Conservation (phyloP, 441 rosid genomes). For the Daphne laureola region DNA sequence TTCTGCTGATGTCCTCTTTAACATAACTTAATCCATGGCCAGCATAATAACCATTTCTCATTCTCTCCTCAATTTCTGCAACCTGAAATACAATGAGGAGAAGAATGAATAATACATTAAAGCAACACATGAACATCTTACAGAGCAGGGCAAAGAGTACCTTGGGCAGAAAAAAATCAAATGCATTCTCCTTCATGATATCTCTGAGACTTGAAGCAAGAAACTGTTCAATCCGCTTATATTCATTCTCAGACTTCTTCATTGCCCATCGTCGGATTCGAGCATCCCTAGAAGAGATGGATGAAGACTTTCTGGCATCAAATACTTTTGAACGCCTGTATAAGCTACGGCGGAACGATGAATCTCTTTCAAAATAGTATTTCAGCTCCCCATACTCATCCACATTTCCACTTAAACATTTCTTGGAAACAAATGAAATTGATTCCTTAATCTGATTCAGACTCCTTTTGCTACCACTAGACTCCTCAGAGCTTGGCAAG, state of each 20-base stretch:
- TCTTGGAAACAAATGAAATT: constrained; percentile 31
- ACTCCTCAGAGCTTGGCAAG: constrained; percentile 37
- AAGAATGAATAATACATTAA: constrained; percentile 11
- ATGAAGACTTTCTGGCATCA: constrained; percentile 90
- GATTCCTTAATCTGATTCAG: constrained; percentile 60
- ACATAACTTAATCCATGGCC: constrained; percentile 82
- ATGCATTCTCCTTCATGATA: constrained; percentile 92
- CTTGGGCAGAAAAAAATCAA: constrained; percentile 83
- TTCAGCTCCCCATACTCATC: constrained; percentile 94
- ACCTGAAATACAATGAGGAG: constrained; percentile 48
- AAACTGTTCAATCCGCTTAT: constrained; percentile 91
- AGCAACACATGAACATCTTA: constrained; percentile 7
- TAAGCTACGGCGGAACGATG: constrained; percentile 82
- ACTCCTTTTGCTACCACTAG: constrained; percentile 49
- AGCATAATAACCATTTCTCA: constrained; percentile 81
- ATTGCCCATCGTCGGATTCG: constrained; percentile 89
- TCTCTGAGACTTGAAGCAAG: constrained; percentile 83
- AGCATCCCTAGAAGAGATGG: constrained; percentile 96
- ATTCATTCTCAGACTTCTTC: constrained; percentile 83
- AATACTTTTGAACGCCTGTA: constrained; percentile 92
- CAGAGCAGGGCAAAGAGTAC: constrained; percentile 30
- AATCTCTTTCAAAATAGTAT: constrained; percentile 92
- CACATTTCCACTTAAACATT: constrained; percentile 36
- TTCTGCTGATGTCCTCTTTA: constrained; percentile 93
- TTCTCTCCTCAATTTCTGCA: constrained; percentile 76